These are phyloP conservation scores for Xylona heveae DNA, from an alignment of 495 filamentous ascomycete species.

Conservation along the genomic window DNA sequence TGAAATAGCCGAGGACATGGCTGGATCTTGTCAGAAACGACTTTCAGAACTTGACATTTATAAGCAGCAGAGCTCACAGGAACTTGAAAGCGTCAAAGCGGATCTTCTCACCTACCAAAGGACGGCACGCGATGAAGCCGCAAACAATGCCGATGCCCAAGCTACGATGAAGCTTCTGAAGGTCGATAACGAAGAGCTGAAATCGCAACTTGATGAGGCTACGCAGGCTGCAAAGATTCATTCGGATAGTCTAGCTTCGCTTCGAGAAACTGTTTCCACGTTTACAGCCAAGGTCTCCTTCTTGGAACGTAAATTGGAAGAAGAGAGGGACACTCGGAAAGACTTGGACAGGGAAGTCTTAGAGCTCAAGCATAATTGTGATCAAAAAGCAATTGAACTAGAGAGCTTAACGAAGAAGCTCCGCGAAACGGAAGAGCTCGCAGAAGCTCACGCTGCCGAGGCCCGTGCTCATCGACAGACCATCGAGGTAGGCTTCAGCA, in stretches of 20 bases:
- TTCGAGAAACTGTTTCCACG: conserved; percentile 60
- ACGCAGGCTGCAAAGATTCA: conserved; percentile 46
- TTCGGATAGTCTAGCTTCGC: conserved; percentile 43
- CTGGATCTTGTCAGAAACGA: conserved; percentile 60
- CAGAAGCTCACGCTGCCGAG: conserved; percentile 73
- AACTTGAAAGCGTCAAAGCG: conserved; percentile 64
- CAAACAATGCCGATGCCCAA: conserved; percentile 52
- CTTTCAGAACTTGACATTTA: conserved; percentile 63
- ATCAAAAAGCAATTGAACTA: conserved; percentile 61
- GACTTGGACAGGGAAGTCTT: conserved; percentile 57
- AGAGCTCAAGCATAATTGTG: conserved; percentile 67
- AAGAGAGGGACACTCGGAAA: conserved; percentile 60
- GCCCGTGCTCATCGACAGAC: conserved; percentile 69
- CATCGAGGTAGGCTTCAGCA: conserved; percentile 64
- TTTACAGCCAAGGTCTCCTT: conserved; percentile 51
- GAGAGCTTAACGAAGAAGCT: conserved; percentile 52
- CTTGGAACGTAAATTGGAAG: conserved; percentile 64
- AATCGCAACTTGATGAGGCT: conserved; percentile 44
- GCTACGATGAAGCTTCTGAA: conserved; percentile 48
- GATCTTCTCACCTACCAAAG: conserved; percentile 63
- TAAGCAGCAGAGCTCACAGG: conserved; percentile 58
- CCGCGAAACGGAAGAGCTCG: conserved; percentile 72
- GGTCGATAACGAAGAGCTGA: conserved; percentile 68
- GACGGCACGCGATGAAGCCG: conserved; percentile 54
- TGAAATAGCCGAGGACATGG: conserved; percentile 72